Evolutionary conservation across 2,329 filamentous ascomycete species (phyloP), one percentile per base, ranked within the genome.

Genomic region (Calonectria henricotiae): DNA sequence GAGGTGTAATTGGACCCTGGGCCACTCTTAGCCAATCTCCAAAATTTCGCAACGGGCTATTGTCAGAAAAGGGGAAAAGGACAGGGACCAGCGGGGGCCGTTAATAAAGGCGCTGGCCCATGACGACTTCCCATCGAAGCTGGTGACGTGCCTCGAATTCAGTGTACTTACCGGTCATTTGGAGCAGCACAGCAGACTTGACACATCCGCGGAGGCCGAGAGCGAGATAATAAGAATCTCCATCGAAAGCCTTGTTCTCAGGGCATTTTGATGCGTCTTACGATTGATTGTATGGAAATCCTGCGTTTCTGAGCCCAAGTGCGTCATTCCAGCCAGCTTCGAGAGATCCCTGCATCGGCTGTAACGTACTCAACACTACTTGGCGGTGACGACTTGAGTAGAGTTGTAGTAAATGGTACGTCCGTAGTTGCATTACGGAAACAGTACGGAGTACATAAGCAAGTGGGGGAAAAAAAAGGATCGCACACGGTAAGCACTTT

Each of bases 21-120:
- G 35, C 30, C 35, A 6, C 25, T 17, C 5, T 2, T 43, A 27
- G 37, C 62, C 62, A 65, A 65, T 65, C 62, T 55, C 44, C 35
- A 54, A 55, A 65, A 65, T 65, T 65, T 65, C 62, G 62, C 47
- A 35, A 27, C 61, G 39, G 58, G 9, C 15, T 11, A 44, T 13
- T n/a, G 51, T 46, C 25, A 9, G 35, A 63, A 62, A 63, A 43
- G 62, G 44, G 62, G 35, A 54, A 62, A 47, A 37, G 32, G 44
- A 35, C 32, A 35, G 35, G 15, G 32, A 13, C 39, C 17, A 27
- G 23, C 20, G 35, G 43, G 27, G 43, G 43, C 27, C 25, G 25
- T 44, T 62, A 23, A 23, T 39, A 46, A 62, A 37, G 20, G 12
- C 35, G 23, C 54, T 9, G 23, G 30, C 49, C 49, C 49, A 54